Conservation (phyloP, 78 protist species). For the Fonticula alba region DNA sequence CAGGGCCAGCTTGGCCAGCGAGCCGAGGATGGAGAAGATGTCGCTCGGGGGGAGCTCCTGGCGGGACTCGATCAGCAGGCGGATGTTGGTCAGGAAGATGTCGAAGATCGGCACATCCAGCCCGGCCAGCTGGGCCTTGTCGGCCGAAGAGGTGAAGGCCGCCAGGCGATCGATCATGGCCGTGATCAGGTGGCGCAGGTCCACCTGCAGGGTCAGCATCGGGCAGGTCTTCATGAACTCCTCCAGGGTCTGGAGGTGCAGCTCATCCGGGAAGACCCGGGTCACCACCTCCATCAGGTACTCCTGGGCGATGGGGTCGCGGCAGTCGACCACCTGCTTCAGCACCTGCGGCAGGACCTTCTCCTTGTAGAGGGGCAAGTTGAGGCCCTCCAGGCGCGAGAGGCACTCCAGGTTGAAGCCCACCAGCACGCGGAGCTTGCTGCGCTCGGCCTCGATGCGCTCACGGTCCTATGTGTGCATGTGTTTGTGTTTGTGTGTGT, state of each 20-base stretch:
- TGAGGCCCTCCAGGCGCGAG: conserved; percentile 65
- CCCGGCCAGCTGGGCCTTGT: conserved; percentile 18
- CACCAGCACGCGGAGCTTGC: conserved; percentile 66
- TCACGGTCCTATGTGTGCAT: conserved; percentile 53
- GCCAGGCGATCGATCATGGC: conserved; percentile 66
- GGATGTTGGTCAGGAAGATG: conserved; percentile 36
- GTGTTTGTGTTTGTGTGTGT: neutral
- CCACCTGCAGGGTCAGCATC: conserved; percentile 54
- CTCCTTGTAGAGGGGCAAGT: conserved; percentile 19
- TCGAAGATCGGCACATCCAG: conserved; percentile 42
- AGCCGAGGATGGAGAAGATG: conserved; percentile 33
- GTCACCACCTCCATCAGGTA: conserved; percentile 83
- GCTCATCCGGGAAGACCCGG: conserved; percentile 85
- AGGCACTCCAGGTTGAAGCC: conserved; percentile 77
- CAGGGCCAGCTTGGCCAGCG: conserved; percentile 55
- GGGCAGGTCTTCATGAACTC: conserved; percentile 38
- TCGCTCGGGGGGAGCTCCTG: conserved; percentile 36
- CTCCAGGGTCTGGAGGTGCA: conserved; percentile 71
- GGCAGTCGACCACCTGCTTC: conserved; percentile 62
- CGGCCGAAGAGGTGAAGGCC: conserved; percentile 24
- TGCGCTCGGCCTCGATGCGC: conserved; percentile 68
- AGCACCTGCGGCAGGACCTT: conserved; percentile 45
- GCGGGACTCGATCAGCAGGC: conserved; percentile 18
- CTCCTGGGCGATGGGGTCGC: conserved; percentile 89
- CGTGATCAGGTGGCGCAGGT: conserved; percentile 58